phyloP scores from a whole-genome alignment of 1,284 basidiomycete species.

The Austropuccinia psidii region DNA sequence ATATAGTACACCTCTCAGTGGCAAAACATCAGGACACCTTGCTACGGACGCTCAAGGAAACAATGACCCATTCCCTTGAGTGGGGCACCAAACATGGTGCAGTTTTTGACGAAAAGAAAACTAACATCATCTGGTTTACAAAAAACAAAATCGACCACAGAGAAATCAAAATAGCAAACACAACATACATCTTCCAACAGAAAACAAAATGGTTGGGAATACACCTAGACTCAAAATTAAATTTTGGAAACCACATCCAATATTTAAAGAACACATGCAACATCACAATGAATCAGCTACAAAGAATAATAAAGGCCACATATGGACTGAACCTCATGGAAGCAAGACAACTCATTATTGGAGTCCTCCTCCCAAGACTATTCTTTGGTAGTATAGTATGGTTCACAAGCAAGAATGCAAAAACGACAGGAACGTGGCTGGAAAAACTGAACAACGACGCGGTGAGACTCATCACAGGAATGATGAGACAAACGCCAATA shows the following conservation, averaged over 20 bases:
- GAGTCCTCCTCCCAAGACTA: not conserved
- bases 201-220: not conserved
- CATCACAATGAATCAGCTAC: not conserved
- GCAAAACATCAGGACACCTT: not conserved
- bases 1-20: conserved; percentile 7
- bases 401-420: not conserved
- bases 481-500: not conserved
- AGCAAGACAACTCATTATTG: not conserved
- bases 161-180: not conserved
- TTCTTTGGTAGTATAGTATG: conserved; percentile 20
- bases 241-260: not conserved
- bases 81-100: not conserved
- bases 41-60: not conserved
- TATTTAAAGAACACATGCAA: not conserved
- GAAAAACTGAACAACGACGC: not conserved
- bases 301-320: not conserved
- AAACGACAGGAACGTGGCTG: not conserved
- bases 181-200: not conserved
- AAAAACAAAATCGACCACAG: not conserved
- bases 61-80: not conserved
- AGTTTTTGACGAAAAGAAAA: conserved; percentile 19
- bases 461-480: not conserved
- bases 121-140: not conserved
- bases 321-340: not conserved
- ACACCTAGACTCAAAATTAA: not conserved